These are phyloP conservation scores for Rhizopogon salebrosus DNA, from an alignment of 768 basidiomycete species.

Conservation along the genomic window DNA sequence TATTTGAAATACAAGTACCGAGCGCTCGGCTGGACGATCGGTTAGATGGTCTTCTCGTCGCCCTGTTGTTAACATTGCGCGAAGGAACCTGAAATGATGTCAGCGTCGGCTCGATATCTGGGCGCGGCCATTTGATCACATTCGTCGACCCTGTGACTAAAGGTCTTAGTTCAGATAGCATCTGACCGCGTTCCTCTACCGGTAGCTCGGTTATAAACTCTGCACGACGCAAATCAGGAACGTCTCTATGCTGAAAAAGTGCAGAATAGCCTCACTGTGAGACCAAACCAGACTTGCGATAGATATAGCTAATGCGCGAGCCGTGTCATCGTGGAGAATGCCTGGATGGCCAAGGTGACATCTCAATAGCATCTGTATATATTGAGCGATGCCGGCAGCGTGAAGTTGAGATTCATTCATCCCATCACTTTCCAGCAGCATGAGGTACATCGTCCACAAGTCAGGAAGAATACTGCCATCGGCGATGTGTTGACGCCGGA, in stretches of 20 bases:
- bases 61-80: slow-evolving; percentile 23
- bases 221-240: slow-evolving; percentile 25
- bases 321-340: slow-evolving; percentile 8
- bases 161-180: slow-evolving; percentile 39
- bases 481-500: slow-evolving; percentile 29
- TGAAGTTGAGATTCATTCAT: slow-evolving; percentile 43
- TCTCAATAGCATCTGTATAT: slow-evolving; percentile 20
- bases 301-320: slow-evolving; percentile 23
- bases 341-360: slow-evolving; percentile 4
- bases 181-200: slow-evolving; percentile 32
- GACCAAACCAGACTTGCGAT: slow-evolving; percentile 32
- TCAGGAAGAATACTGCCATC: slow-evolving; percentile 32
- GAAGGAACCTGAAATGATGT: slow-evolving; percentile 19
- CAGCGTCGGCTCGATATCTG: slow-evolving; percentile 6
- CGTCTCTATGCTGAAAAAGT: slow-evolving; percentile 17
- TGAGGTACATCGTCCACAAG: slow-evolving; percentile 53
- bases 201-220: slow-evolving; percentile 35
- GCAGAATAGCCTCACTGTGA: slow-evolving; percentile 27
- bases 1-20: neutral
- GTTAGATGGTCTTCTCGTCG: slow-evolving; percentile 10
- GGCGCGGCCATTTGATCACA: slow-evolving; percentile 20
- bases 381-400: slow-evolving; percentile 33
- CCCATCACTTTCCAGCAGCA: slow-evolving; percentile 54
- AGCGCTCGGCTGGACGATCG: slow-evolving; percentile 16
- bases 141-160: slow-evolving; percentile 25